Evolutionary conservation across 495 filamentous ascomycete species (phyloP), one percentile per base, ranked within the genome.

Genomic region (Hyaloscypha hepaticicola): DNA sequence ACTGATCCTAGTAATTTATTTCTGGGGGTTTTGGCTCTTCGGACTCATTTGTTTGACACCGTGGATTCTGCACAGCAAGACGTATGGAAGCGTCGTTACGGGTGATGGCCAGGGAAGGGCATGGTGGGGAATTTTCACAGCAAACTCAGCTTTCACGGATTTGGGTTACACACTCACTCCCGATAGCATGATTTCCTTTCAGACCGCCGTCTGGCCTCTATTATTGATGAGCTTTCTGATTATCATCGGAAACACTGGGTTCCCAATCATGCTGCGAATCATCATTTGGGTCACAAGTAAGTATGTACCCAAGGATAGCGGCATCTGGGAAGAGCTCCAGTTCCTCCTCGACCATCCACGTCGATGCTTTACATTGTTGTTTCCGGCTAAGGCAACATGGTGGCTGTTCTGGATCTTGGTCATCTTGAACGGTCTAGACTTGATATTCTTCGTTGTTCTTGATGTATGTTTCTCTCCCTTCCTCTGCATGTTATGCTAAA

Each of bases 311-410:
- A 71, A 73, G 12, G 83, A 84, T 7, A 88, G 83, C 31, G 83
- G 86, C 6, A 74, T 93, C 11, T 96, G 90, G 85, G 92, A 97
- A 74, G 94, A 97, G 72, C 72, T 97, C 29, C 84, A 84, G 60
- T 98, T 98, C 72, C 81, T 98, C 22, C 82, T 98, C 26, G 94
- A 97, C 70, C 95, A 98, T 70, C 94, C 94, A 26, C 88, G 94
- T 66, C 88, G 95, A 38, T 98, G 94, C 75, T 98, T 97, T 73
- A 97, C 93, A 0, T 81, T 98, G 24, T 80, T 98, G 0, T 98
- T 98, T 70, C 94, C 93, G 7, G 85, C 87, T 0, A 85, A 86
- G 53, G 93, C 94, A n/a, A 97, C 90, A 11, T 97, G 93, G 94
- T 96, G 92, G 92, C 83, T 98, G 2, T 95, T 97, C 74, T 88